A percentile compares a stretch with the other conserved stretches of the same genome.
phyloP scores from a whole-genome alignment of 352 stramenopile species.

The Phytophthora niederhauseri region DNA sequence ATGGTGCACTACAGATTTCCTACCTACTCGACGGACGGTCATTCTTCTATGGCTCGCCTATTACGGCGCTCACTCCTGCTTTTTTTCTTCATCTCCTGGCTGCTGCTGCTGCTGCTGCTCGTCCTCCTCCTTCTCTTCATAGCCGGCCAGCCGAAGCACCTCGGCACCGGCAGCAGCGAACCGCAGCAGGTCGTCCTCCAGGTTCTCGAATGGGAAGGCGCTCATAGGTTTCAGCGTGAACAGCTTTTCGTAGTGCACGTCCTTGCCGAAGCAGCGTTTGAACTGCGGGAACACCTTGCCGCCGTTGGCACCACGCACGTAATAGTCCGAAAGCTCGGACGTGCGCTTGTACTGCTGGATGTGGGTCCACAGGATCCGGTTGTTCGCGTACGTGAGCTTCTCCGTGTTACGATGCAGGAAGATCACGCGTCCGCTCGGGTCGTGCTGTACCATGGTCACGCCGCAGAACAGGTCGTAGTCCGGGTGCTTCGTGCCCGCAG shows the following conservation, averaged over 20 bases:
- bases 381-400: conserved; percentile 61
- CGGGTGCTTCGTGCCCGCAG: conserved; percentile 51
- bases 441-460: conserved; percentile 75
- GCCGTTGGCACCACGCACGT: conserved; percentile 66
- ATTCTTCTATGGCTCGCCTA: conserved; percentile 24
- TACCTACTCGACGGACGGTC: conserved; percentile 19
- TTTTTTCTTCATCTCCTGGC: conserved; percentile 8
- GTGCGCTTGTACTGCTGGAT: conserved; percentile 66
- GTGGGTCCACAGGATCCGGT: conserved; percentile 59
- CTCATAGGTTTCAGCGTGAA: conserved; percentile 73
- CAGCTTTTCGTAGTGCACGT: conserved; percentile 69
- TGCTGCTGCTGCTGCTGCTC: conserved; percentile 15
- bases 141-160: conserved; percentile 30
- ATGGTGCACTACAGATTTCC: conserved; percentile 23
- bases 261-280: conserved; percentile 72
- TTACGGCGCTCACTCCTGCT: conserved; percentile 7
- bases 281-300: conserved; percentile 75
- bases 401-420: conserved; percentile 78
- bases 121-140: conserved; percentile 29
- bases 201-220: conserved; percentile 65
- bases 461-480: conserved; percentile 74
- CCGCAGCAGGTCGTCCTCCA: conserved; percentile 57
- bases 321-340: conserved; percentile 45
- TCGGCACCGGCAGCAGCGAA: conserved; percentile 52
- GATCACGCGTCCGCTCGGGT: conserved; percentile 57